Base-by-base conservation (phyloP, 306 rosid genomes). In the Adenanthera pavonina region DNA sequence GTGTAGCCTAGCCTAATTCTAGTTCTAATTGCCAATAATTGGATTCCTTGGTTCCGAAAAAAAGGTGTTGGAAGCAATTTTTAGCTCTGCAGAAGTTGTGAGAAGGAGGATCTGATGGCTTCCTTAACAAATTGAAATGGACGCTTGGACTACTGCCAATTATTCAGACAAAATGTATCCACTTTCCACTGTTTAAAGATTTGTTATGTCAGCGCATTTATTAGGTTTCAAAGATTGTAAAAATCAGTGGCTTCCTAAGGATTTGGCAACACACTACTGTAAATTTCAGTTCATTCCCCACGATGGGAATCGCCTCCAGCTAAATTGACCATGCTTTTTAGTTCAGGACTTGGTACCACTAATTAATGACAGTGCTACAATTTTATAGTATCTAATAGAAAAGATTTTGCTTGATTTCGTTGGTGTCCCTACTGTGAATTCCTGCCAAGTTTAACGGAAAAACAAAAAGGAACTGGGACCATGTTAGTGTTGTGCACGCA, bases 1-100 rank as follows among this genome's bases (percentile, higher is more conserved):
- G 93, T 72, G 88, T 91, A 43, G 93, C 90, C 41, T 93, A 83
- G 93, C 90, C 41, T 93, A 83, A 36, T 79, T 78, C 77, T 57
- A 59, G 77, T 75, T 68, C 54, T 65, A 36, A 33, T 33, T 69
- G 51, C 59, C 49, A 44, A 12, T 40, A 43, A 38, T 40, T 74
- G 75, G 38, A 53, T 59, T 34, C 11, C 44, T 62, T 83, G 12
- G 47, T 69, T 68, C 41, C 59, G 40, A 33, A 51, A 67, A 4
- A 17, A 77, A 25, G 51, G 16, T 36, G 75, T 78, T 67, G 25
- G 3, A 51, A 69, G 72, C 25, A 64, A 62, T 78, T 83, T n/a
- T 70, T 85, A 85, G 57, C 49, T 77, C 65, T 34, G 38, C 72
- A 57, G 25, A 70, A 76, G 75, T 84, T 60, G 46, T 66, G 69